A percentile compares a stretch with the other conserved stretches of the same genome.
phyloP scores from a whole-genome alignment of 1,284 basidiomycete species.

The Melampsora occidentalis region DNA sequence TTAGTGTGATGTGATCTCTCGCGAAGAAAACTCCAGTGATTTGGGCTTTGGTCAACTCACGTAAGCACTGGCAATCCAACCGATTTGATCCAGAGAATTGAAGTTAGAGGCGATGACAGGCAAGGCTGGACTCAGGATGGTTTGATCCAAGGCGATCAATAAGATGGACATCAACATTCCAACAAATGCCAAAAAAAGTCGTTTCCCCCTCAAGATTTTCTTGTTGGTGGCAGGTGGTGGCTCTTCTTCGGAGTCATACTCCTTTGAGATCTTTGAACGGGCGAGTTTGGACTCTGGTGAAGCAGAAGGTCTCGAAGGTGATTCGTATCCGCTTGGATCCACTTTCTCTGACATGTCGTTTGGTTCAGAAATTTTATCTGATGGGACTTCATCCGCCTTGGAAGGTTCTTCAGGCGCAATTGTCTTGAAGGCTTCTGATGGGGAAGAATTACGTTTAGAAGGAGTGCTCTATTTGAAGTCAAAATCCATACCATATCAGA shows the following conservation, averaged over 20 bases:
- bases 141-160: constrained; percentile 7
- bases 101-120: constrained; percentile 57
- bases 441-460: not conserved
- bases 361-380: not conserved
- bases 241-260: not conserved
- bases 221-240: not conserved
- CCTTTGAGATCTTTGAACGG: not conserved
- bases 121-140: constrained; percentile 19
- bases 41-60: constrained; percentile 46
- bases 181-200: constrained; percentile 1
- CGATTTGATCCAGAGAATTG: constrained; percentile 56
- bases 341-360: constrained; percentile 1
- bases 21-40: no score
- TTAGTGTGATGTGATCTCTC: no score
- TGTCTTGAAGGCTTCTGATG: constrained; percentile 14
- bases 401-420: not conserved
- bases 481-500: no score
- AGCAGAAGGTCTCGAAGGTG: not conserved
- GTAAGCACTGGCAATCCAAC: constrained; percentile 58
- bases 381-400: not conserved
- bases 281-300: not conserved
- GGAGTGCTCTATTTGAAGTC: not conserved
- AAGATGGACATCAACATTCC: constrained; percentile 6
- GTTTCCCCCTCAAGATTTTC: constrained; percentile 2
- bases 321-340: not conserved